phyloP scores from a whole-genome alignment of 306 rosid genomes.

The Cucurbita ficifolia region DNA sequence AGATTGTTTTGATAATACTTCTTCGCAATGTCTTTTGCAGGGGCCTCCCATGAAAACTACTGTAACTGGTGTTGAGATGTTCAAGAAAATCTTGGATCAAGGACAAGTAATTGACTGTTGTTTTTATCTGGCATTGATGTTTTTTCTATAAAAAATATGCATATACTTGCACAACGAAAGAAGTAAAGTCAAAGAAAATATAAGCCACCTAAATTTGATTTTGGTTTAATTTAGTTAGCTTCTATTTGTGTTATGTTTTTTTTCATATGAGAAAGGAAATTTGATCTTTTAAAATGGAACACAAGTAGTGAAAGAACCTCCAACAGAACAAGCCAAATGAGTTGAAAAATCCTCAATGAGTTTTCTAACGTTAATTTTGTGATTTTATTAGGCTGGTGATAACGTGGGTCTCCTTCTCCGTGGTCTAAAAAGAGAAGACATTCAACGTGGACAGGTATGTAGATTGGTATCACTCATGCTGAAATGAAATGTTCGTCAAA shows the following conservation, averaged over 20 bases:
- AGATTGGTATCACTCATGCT: background rate
- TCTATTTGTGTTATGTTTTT: background rate
- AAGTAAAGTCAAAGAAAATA: background rate
- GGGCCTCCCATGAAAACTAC: slow-evolving; percentile 73
- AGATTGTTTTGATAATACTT: slow-evolving; percentile 2
- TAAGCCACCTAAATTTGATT: background rate
- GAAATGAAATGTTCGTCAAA: background rate
- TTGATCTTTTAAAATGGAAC: slow-evolving; percentile 15
- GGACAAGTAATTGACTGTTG: slow-evolving; percentile 62
- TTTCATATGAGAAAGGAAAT: background rate
- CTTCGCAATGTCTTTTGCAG: slow-evolving; percentile 21
- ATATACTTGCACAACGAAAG: background rate
- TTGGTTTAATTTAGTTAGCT: background rate
- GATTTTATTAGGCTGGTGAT: slow-evolving; percentile 68
- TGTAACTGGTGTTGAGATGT: slow-evolving; percentile 99
- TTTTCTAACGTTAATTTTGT: background rate
- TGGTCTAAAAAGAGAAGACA: slow-evolving; percentile 89
- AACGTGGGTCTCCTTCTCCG: slow-evolving; percentile 99
- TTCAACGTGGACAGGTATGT: slow-evolving; percentile 91
- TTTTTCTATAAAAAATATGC: background rate
- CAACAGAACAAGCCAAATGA: background rate
- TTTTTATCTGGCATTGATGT: background rate
- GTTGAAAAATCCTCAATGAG: background rate
- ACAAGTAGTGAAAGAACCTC: background rate
- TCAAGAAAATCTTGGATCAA: slow-evolving; percentile 89